phyloP scores from a whole-genome alignment of 352 stramenopile genomes.

The Phytophthora litchii region DNA sequence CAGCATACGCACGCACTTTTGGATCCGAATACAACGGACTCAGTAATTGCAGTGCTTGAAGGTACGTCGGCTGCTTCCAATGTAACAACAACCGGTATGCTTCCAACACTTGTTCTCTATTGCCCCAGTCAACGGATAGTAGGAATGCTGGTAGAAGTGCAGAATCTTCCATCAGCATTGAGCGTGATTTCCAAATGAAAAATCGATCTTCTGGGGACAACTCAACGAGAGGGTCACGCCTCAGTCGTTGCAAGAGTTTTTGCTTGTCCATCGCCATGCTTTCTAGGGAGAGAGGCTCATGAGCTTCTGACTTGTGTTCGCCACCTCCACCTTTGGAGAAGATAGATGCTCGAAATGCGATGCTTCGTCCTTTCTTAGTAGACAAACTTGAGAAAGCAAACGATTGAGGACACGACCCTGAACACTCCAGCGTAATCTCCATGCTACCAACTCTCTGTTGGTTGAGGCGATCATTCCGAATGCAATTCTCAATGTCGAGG shows the following conservation, averaged over 20 bases:
- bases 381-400: conserved; percentile 72
- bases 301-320: conserved; percentile 8
- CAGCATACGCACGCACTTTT: conserved; percentile 92
- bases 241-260: conserved; percentile 56
- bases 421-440: conserved; percentile 55
- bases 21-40: conserved; percentile 88
- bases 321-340: conserved; percentile 44
- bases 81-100: conserved; percentile 77
- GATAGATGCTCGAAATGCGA: conserved; percentile 74
- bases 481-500: conserved; percentile 80
- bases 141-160: conserved; percentile 87
- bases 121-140: conserved; percentile 84
- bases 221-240: conserved; percentile 65
- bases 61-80: conserved; percentile 81
- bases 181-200: conserved; percentile 79
- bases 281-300: conserved; percentile 25
- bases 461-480: conserved; percentile 34
- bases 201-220: conserved; percentile 58
- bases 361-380: conserved; percentile 46
- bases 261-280: conserved; percentile 45
- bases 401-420: conserved; percentile 37
- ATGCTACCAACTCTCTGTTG: conserved; percentile 49
- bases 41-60: conserved; percentile 89
- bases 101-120: conserved; percentile 79
- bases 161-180: conserved; percentile 63